Conservation (phyloP, 306 rosid species). For the Prunus armeniaca region DNA sequence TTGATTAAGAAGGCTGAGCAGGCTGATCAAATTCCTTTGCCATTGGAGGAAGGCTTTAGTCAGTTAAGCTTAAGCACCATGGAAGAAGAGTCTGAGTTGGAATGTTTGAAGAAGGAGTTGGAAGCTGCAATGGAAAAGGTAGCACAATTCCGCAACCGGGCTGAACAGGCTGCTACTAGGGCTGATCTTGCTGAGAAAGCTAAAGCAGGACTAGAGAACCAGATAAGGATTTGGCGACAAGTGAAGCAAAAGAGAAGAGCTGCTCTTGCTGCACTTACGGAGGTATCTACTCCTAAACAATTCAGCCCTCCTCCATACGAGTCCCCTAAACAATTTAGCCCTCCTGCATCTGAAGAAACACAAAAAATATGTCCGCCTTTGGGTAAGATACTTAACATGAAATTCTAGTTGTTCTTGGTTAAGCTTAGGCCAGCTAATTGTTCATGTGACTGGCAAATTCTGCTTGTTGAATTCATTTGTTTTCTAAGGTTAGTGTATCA, state of each 20-base stretch:
- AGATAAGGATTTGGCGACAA: constrained; percentile 51
- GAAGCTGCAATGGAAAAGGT: constrained; percentile 51
- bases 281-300: constrained; percentile 44
- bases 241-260: constrained; percentile 54
- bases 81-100: constrained; percentile 36
- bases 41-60: constrained; percentile 16
- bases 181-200: constrained; percentile 85
- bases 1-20: constrained; percentile 25
- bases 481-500: not conserved
- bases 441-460: not conserved
- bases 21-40: constrained; percentile 18
- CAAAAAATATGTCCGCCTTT: constrained; percentile 38
- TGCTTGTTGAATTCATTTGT: not conserved
- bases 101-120: constrained; percentile 55
- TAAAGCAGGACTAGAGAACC: constrained; percentile 56
- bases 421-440: not conserved
- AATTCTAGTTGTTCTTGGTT: constrained; percentile 30
- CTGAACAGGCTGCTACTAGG: constrained; percentile 75
- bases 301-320: constrained; percentile 33
- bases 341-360: constrained; percentile 33
- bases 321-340: constrained; percentile 29
- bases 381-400: constrained; percentile 67
- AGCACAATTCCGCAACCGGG: constrained; percentile 56
- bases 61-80: not conserved
- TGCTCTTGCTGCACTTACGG: constrained; percentile 50